Conservation (phyloP, 2,329 filamentous ascomycete species). For the Aspergillus terreus region DNA sequence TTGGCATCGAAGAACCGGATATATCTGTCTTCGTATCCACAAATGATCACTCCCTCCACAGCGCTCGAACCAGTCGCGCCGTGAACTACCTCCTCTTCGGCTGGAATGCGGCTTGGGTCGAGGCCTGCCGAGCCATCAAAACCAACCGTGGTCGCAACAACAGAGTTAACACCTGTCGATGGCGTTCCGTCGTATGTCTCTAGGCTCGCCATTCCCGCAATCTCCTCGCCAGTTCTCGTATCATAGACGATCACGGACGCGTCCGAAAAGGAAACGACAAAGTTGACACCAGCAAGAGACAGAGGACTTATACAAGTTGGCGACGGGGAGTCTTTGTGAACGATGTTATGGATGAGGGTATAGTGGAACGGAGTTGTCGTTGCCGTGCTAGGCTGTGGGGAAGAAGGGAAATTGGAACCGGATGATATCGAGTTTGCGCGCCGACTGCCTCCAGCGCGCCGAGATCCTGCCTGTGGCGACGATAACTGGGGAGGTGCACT, state of each 20-base stretch:
- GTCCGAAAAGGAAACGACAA: slow-evolving; percentile 90
- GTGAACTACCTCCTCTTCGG: slow-evolving; percentile 69
- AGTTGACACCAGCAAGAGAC: slow-evolving; percentile 76
- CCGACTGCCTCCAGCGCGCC: slow-evolving; percentile 72
- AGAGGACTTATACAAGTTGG: slow-evolving; percentile 92
- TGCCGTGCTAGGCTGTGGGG: slow-evolving; percentile 82
- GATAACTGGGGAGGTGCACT: slow-evolving; percentile 83
- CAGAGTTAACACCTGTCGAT: slow-evolving; percentile 80
- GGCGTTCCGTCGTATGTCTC: slow-evolving; percentile 90
- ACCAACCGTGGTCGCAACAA: slow-evolving; percentile 80
- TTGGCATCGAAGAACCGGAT: slow-evolving; percentile 98
- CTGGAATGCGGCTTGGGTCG: slow-evolving; percentile 61
- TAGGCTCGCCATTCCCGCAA: slow-evolving; percentile 86
- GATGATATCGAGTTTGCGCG: slow-evolving; percentile 92
- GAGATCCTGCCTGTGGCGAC: slow-evolving; percentile 70
- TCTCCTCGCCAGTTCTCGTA: slow-evolving; percentile 84
- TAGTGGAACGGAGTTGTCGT: slow-evolving; percentile 83
- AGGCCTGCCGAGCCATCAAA: slow-evolving; percentile 63
- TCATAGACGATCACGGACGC: slow-evolving; percentile 89
- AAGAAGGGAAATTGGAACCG: slow-evolving; percentile 84
- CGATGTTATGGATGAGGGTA: slow-evolving; percentile 82
- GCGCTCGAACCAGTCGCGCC: slow-evolving; percentile 80
- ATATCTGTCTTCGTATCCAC: slow-evolving; percentile 92
- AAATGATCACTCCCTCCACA: slow-evolving; percentile 91
- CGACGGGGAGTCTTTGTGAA: slow-evolving; percentile 64